These are phyloP conservation scores for Bondarzewia mesenterica DNA, from an alignment of 1,284 basidiomycete species.

Conservation along the genomic window DNA sequence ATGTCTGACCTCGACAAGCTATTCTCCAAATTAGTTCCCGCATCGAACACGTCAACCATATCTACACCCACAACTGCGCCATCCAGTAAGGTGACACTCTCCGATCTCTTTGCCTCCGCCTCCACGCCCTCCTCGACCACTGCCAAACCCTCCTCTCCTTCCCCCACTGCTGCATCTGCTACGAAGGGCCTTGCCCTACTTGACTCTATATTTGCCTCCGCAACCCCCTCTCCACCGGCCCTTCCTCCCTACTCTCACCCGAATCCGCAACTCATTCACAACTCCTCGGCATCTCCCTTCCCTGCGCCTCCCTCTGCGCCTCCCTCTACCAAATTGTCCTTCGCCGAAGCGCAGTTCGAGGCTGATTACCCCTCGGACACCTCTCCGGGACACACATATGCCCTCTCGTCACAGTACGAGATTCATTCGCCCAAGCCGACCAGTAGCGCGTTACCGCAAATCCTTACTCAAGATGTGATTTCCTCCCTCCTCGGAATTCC, in stretches of 20 bases:
- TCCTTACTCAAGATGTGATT: slow-evolving; percentile 59
- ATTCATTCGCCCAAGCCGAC: slow-evolving; percentile 41
- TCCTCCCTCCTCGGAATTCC: slow-evolving; percentile 45
- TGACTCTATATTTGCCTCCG: slow-evolving; percentile 45
- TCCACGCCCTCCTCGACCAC: not conserved
- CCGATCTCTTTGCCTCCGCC: slow-evolving; percentile 13
- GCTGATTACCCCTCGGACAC: slow-evolving; percentile 4
- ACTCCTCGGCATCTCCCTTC: slow-evolving; percentile 11
- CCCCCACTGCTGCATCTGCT: slow-evolving; percentile 6
- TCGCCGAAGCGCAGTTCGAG: slow-evolving; percentile 3
- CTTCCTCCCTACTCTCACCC: slow-evolving; percentile 24
- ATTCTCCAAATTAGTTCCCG: slow-evolving; percentile 41
- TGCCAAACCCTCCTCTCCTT: slow-evolving; percentile 14
- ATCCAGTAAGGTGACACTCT: slow-evolving; percentile 8
- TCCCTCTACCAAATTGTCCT: slow-evolving; percentile 7
- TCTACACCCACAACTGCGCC: slow-evolving; percentile 5
- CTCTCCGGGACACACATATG: slow-evolving; percentile 6
- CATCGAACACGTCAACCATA: slow-evolving; percentile 6
- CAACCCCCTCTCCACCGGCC: slow-evolving; percentile 31
- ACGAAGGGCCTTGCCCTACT: slow-evolving; percentile 35
- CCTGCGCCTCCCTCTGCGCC: slow-evolving; percentile 11
- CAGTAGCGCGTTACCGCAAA: slow-evolving; percentile 38
- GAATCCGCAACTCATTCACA: slow-evolving; percentile 8
- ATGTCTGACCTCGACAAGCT: slow-evolving; percentile 53
- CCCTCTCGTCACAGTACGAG: slow-evolving; percentile 8